These are phyloP conservation scores for Calonectria naviculata DNA, from an alignment of 2,329 filamentous ascomycete genomes.

Conservation along the genomic window DNA sequence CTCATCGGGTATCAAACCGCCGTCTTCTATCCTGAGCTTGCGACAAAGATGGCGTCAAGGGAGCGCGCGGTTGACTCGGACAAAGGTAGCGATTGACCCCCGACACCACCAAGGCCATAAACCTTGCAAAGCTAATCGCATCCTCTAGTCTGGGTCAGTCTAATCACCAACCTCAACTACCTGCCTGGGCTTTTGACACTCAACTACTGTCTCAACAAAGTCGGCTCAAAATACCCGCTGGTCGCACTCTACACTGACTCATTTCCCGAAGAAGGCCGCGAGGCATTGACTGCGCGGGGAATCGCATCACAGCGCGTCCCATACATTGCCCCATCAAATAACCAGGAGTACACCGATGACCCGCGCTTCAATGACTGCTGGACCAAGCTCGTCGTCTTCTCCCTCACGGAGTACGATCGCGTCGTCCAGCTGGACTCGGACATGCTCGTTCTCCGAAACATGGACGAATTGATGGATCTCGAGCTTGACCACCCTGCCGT, in stretches of 20 bases:
- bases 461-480: constrained; percentile 94
- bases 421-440: constrained; percentile 89
- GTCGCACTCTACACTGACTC: constrained; percentile 85
- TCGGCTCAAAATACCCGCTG: constrained; percentile 78
- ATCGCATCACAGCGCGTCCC: constrained; percentile 78
- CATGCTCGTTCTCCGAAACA: constrained; percentile 85
- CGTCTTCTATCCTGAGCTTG: background rate
- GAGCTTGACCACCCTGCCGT: constrained; percentile 67
- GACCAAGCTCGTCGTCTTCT: constrained; percentile 87
- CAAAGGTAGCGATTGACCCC: constrained; percentile 44
- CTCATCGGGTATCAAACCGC: background rate
- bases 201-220: constrained; percentile 77
- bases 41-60: constrained; percentile 35
- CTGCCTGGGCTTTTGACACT: constrained; percentile 86
- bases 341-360: constrained; percentile 78
- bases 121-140: constrained; percentile 22
- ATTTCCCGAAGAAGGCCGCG: constrained; percentile 75
- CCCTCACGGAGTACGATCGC: constrained; percentile 79
- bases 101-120: background rate
- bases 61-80: constrained; percentile 52
- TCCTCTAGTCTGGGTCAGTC: constrained; percentile 81
- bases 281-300: constrained; percentile 74
- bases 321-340: constrained; percentile 76
- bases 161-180: constrained; percentile 88
- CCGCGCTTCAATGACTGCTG: constrained; percentile 91